These are phyloP conservation scores for Scheffersomyces insectosa DNA, from an alignment of 1,139 yeast species.

Conservation along the genomic window DNA sequence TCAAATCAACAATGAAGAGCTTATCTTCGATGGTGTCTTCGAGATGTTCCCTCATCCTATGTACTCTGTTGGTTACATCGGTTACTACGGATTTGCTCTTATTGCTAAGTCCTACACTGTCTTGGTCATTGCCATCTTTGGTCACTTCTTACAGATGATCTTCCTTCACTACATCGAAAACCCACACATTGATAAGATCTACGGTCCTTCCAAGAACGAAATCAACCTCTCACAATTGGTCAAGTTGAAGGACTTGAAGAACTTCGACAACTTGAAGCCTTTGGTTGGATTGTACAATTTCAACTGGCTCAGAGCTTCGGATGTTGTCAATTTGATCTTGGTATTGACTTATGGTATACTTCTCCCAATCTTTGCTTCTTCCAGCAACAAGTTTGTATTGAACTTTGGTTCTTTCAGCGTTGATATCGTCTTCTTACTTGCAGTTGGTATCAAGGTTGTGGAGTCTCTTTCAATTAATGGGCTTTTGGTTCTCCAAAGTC, in stretches of 20 bases:
- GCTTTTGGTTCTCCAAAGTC: slow-evolving; percentile 62
- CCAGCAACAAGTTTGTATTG: slow-evolving; percentile 11
- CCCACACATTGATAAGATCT: slow-evolving; percentile 86
- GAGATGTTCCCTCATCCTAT: slow-evolving; percentile 93
- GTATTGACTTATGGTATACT: slow-evolving; percentile 44
- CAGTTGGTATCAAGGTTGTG: slow-evolving; percentile 51
- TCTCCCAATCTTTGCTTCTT: slow-evolving; percentile 47
- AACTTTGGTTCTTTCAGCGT: slow-evolving; percentile 3
- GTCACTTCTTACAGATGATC: slow-evolving; percentile 78
- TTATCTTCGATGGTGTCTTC: slow-evolving; percentile 87
- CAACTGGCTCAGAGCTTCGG: slow-evolving; percentile 65
- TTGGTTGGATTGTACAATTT: slow-evolving; percentile 66
- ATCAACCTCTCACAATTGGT: slow-evolving; percentile 35
- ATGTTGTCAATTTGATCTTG: slow-evolving; percentile 55
- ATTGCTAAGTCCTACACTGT: slow-evolving; percentile 77
- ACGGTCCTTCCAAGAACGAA: slow-evolving; percentile 49
- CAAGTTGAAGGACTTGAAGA: slow-evolving; percentile 45
- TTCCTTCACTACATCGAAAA: slow-evolving; percentile 78
- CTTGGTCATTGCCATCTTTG: slow-evolving; percentile 68
- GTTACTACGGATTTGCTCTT: slow-evolving; percentile 82
- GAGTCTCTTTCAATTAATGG: slow-evolving; percentile 56
- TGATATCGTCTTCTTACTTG: slow-evolving; percentile 41
- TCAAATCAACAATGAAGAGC: slow-evolving; percentile 69
- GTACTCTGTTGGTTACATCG: slow-evolving; percentile 89
- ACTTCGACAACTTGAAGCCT: slow-evolving; percentile 51